Evolutionary conservation across 768 basidiomycete genomes (phyloP).

Genomic region (Lactifluus rugatus): DNA sequence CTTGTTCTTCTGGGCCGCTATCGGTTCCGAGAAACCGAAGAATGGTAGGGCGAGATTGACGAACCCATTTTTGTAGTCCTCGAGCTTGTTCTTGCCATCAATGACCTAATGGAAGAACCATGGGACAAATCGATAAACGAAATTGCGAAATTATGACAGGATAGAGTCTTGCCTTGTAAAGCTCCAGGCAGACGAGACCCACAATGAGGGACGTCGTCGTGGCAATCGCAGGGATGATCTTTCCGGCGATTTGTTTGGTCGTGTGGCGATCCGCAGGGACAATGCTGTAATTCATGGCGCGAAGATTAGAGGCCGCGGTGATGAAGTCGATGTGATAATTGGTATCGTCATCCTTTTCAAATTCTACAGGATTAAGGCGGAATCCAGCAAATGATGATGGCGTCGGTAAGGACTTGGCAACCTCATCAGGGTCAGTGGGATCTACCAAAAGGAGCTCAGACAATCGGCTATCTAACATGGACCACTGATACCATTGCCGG

Average conservation of each 20-base stretch:
- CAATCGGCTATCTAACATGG: not conserved
- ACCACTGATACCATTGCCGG: constrained; percentile 31
- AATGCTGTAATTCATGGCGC: constrained; percentile 92
- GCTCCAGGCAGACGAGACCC: constrained; percentile 91
- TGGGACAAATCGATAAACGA: not conserved
- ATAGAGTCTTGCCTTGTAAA: constrained; percentile 69
- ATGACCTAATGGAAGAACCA: constrained; percentile 52
- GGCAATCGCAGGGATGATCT: constrained; percentile 99
- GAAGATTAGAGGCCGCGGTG: constrained; percentile 92
- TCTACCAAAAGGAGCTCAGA: constrained; percentile 4
- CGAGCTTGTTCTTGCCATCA: constrained; percentile 87
- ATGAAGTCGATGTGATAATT: constrained; percentile 99
- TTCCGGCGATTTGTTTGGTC: constrained; percentile 97
- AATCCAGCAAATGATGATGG: constrained; percentile 95
- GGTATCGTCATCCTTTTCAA: constrained; percentile 98
- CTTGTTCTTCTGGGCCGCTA: constrained; percentile 81
- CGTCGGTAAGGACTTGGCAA: constrained; percentile 65
- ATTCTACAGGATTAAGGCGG: constrained; percentile 88
- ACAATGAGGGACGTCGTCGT: constrained; percentile 94
- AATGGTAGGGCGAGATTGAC: constrained; percentile 96
- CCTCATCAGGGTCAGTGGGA: constrained; percentile 36
- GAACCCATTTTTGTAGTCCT: constrained; percentile 97
- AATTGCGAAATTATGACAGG: not conserved
- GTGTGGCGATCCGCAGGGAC: constrained; percentile 76
- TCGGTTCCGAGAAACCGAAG: constrained; percentile 98